Base-by-base conservation (phyloP, 2,329 filamentous ascomycete genomes). In the Penicillium psychrosexuale region DNA sequence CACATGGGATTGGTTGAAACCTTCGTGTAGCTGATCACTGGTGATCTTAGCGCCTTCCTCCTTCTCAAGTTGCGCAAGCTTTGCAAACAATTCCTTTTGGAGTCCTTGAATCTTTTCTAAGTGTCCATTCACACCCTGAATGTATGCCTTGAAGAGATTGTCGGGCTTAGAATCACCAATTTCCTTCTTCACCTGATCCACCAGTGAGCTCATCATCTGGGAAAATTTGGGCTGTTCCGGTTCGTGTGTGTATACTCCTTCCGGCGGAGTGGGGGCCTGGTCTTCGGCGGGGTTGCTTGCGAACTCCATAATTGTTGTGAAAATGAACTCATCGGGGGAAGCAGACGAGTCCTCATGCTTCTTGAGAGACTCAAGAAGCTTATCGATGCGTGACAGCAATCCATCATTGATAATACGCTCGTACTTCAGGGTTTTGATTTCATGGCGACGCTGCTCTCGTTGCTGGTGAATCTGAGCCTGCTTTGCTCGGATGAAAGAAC, bases 401-500 rank as follows among this genome's bases (percentile, higher is more conserved):
- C 90, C 90, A 78, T 97, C 90, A 75, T 99, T 97, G 78, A 99
- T 87, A 67, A 90, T 84, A 59, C 89, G 87, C 76, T 79, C 94
- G 75, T 96, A 97, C 76, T 93, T 93, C 64, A 94, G 82, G 7
- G 91, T 94, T 66, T 89, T 87, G 72, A 99, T 97, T 69, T 96
- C 88, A 66, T 89, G 86, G 71, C 89, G 90, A 54, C 94, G 88
- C 68, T 95, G 88, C 63, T 86, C 81, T 52, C 94, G 88, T 72
- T 97, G 88, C 69, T 92, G 86, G 74, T 99, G 94, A 67, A 99
- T 99, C 77, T 99, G 92, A 66, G 87, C 88, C 78, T 97, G 94
- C 78, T 99, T 99, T 62, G 94, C 95, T 62, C 93, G 90, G 73
- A 99, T 99, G 76, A 99, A 99, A 58, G 93, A 97, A 48, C 88